Evolutionary conservation across 225 moss, liverwort and hornwort species (phyloP), one percentile per base, ranked within the genome.

Genomic region (Pleurozium schreberi): DNA sequence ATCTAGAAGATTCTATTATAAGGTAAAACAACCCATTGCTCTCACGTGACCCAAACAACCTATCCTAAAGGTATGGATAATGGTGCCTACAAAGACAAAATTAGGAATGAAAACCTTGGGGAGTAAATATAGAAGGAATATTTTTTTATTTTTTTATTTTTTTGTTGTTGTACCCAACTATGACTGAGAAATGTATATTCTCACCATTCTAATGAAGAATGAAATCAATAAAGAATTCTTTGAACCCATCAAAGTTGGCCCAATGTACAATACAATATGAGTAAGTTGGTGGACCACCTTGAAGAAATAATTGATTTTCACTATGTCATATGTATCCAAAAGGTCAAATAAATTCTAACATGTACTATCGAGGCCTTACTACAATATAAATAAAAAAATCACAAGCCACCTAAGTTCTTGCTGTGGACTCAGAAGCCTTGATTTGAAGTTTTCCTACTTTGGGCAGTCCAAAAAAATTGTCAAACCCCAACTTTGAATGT

Each of bases 191-290:
- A 55, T 55, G 3, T 16, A 9, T 25, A 10, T 55, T 34, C 10
- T 55, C 16, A 38, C 0, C 0, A 0, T 5, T 38, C 10, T 5
- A 3, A 77, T n/a, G n/a, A 15, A 5, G 10, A 25, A 14, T 2
- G 17, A 33, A 25, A 14, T 6, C 34, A 36, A 14, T 4, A 69
- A 22, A 6, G 3, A 14, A 7, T 38, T 16, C 26, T 78, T 55
- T 38, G 5, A 38, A 38, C 2, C 53, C 38, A 55, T 16, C 25
- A 6, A 25, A n/a, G 3, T 10, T 55, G 38, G 16, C 3, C 28
- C 4, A 80, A 27, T 27, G 18, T 28, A n/a, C n/a, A n/a, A n/a
- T n/a, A n/a, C n/a, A n/a, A n/a, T n/a, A 18, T 7, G 18, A 58
- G 9, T 38, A 55, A 55, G 9, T 77, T 38, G 18, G 18, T 40